These are phyloP conservation scores for Diaporthe longicolla DNA, from an alignment of 2,329 filamentous ascomycete genomes.

Conservation along the genomic window DNA sequence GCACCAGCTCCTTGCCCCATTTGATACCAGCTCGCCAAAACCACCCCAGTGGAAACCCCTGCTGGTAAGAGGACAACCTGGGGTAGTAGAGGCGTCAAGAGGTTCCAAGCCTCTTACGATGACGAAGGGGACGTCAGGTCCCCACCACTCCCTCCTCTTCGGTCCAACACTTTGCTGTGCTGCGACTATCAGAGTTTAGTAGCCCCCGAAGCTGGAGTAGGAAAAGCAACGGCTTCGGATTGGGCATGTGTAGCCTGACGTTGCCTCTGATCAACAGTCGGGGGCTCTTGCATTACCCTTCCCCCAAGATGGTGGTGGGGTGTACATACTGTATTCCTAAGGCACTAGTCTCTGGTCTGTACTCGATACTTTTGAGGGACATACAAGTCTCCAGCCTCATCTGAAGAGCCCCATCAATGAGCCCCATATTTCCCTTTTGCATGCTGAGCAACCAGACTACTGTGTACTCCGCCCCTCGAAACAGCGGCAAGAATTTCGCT, in stretches of 20 bases:
- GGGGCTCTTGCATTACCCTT: not conserved
- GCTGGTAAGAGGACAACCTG: not conserved
- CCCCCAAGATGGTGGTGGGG: constrained; percentile 31
- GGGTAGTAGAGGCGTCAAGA: not conserved
- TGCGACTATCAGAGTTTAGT: constrained; percentile 26
- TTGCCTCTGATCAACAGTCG: constrained; percentile 13
- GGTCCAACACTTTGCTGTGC: not conserved
- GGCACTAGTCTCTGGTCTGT: constrained; percentile 1
- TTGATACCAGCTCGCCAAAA: not conserved
- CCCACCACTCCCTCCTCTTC: not conserved
- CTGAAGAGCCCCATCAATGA: constrained; percentile 1
- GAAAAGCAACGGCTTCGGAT: not conserved
- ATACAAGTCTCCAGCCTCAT: not conserved
- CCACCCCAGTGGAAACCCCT: not conserved
- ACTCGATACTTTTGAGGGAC: not conserved
- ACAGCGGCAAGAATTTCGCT: not conserved
- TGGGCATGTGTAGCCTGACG: constrained; percentile 9
- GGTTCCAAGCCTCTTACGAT: not conserved
- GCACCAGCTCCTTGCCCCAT: not conserved
- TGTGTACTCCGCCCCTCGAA: too few relatives aligned
- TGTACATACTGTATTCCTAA: constrained; percentile 11
- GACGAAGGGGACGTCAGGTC: not conserved
- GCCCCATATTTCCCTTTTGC: not conserved
- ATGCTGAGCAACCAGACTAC: not conserved
- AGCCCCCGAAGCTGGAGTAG: constrained; percentile 2